A percentile compares a stretch with the other conserved stretches of the same genome.
These are phyloP conservation scores for Juncus inflexus DNA, from an alignment of 176 grass and related monocot species.

Conservation along the genomic window DNA sequence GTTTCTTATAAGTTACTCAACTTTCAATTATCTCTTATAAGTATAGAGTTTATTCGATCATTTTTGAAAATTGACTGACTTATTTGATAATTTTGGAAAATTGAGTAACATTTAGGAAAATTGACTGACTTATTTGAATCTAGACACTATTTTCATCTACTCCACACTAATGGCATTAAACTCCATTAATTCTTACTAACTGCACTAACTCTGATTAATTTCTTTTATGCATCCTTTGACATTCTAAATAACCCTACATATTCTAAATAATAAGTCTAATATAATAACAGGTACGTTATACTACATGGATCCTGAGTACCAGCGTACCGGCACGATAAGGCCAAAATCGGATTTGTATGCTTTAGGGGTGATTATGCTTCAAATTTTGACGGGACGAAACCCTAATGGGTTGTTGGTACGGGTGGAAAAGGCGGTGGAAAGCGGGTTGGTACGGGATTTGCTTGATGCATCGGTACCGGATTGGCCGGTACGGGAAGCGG, in stretches of 20 bases:
- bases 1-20: too few species aligned
- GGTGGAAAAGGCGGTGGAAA: slow-evolving; percentile 43
- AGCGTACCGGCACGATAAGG: slow-evolving; percentile 74
- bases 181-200: slow-evolving; percentile 34
- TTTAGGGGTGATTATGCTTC: slow-evolving; percentile 68
- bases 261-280: too few species aligned
- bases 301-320: slow-evolving; percentile 95
- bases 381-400: slow-evolving; percentile 54
- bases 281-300: slow-evolving; percentile 35
- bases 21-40: too few species aligned
- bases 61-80: too few species aligned
- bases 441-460: slow-evolving; percentile 34
- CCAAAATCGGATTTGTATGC: slow-evolving; percentile 93
- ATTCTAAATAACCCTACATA: too few species aligned
- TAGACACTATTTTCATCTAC: too few species aligned
- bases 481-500: slow-evolving; percentile 60
- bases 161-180: too few species aligned
- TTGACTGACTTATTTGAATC: too few species aligned
- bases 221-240: too few species aligned
- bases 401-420: slow-evolving; percentile 54
- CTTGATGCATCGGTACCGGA: slow-evolving; percentile 51
- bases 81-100: too few species aligned
- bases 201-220: slow-evolving; percentile 28
- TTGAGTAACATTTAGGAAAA: too few species aligned
- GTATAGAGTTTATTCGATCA: too few species aligned